Percentiles rank a stretch among this genome's conserved stretches.
phyloP scores from a whole-genome alignment of 1,139 yeast species.

The Geotrichum histeridarum region DNA sequence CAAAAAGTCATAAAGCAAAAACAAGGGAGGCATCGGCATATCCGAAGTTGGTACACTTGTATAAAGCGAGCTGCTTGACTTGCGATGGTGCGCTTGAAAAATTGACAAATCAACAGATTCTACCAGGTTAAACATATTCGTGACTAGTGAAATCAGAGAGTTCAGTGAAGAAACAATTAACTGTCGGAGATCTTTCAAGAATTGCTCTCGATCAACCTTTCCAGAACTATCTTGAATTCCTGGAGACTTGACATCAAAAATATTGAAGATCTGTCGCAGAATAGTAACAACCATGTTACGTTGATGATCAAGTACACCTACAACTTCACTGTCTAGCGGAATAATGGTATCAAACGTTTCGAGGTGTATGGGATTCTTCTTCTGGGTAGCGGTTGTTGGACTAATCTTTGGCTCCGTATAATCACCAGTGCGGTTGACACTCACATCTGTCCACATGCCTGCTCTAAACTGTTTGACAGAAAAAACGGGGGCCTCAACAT shows the following conservation, averaged over 20 bases:
- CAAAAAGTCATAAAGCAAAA: conserved; percentile 66
- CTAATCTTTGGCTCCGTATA: conserved; percentile 5
- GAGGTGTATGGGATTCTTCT: conserved; percentile 17
- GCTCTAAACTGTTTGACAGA: conserved; percentile 27
- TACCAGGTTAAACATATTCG: conserved; percentile 27
- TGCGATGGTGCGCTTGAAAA: conserved; percentile 26
- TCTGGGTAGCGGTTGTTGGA: conserved; percentile 3
- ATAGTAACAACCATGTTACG: conserved; percentile 20
- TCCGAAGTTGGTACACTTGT: background rate
- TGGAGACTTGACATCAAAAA: conserved; percentile 11
- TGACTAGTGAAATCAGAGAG: conserved; percentile 24
- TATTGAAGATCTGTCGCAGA: conserved; percentile 18
- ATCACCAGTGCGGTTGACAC: conserved; percentile 24
- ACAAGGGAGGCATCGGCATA: conserved; percentile 42
- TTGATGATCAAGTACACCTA: conserved; percentile 23
- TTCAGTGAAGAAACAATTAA: conserved; percentile 25
- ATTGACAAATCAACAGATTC: conserved; percentile 33
- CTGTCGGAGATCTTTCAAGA: conserved; percentile 24
- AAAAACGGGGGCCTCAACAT: conserved; percentile 17
- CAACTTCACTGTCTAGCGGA: conserved; percentile 24
- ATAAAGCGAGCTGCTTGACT: conserved; percentile 10
- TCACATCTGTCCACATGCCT: conserved; percentile 27
- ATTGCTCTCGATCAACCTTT: conserved; percentile 2
- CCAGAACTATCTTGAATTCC: conserved; percentile 1
- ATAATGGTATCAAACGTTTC: conserved; percentile 26